Base-by-base conservation (phyloP, 805 yeast species). In the Wickerhamiella allomyrinae region DNA sequence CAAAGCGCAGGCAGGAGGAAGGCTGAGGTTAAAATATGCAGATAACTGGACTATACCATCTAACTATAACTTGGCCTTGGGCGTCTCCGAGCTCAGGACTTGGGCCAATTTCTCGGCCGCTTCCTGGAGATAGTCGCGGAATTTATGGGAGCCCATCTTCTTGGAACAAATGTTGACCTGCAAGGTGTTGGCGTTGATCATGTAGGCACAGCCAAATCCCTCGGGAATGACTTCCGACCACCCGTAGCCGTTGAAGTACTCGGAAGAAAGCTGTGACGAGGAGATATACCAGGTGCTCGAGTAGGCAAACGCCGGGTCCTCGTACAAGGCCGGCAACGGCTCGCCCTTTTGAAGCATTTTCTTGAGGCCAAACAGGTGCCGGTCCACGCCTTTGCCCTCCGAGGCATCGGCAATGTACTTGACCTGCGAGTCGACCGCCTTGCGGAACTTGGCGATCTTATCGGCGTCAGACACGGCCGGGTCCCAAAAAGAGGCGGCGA, bases 211-310 rank as follows among this genome's bases (percentile, higher is more conserved):
- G 7, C 97, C 98, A 55, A 82, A 77, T 7, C 98, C 98, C 47
- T 79, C 83, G 57, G 87, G 94, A 53, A 81, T 77, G 39, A 91
- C 97, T 60, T 93, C 94, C 15, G 95, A 75, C 84, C 86, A 89
- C 25, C 98, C 98, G 70, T 87, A 89, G 36, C 93, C 87, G 59
- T 85, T 85, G 63, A 85, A 83, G 61, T 68, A 69, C 53, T 79
- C 82, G 5, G 93, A 80, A 7, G 91, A 80, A 50, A 89, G 69
- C 63, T 89, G 97, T 1, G 95, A 85, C 2, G 95, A 76, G 15
- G 94, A 81, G 41, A 89, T 60, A 60, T 71, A 77, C 98, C 98
- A 89, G 37, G 82, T 74, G 24, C 76, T 66, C 5, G 93, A 78
- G 66, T 84, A 89, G 39, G 66, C 60, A 58, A 72, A 84, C 49